Conservation (phyloP, 192 early-diverging fungal genomes). For the Coemansia guatemalensis region DNA sequence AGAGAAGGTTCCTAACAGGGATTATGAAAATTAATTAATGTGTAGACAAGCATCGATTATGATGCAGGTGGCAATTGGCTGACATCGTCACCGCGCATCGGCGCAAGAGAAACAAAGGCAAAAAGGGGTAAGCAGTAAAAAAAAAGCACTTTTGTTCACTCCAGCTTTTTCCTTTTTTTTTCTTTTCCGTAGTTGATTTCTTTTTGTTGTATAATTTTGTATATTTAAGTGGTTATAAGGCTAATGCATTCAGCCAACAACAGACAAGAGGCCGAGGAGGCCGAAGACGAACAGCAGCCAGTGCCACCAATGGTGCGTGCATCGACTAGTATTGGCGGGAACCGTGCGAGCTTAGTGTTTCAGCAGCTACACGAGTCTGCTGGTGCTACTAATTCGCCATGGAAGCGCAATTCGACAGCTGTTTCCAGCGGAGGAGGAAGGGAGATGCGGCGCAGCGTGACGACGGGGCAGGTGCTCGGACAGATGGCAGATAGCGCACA, state of each 20-base stretch:
- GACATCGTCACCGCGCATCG: no score
- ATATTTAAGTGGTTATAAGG: no score
- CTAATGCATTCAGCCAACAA: no score
- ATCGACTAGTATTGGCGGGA: constrained; percentile 5
- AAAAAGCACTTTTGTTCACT: neutral
- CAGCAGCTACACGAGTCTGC: constrained; percentile 43
- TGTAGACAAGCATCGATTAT: no score
- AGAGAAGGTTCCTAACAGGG: no score
- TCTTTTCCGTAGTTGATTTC: neutral
- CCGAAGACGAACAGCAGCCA: neutral
- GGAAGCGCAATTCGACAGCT: constrained; percentile 10
- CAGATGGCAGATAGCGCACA: neutral
- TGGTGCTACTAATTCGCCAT: no score
- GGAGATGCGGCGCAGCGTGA: constrained; percentile 20
- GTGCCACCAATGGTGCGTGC: neutral
- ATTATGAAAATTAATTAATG: no score
- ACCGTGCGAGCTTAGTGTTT: constrained; percentile 39
- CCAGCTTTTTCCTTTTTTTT: neutral
- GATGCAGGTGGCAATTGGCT: no score
- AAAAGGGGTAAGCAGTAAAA: no score
- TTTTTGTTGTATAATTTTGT: no score
- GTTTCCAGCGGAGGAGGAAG: neutral
- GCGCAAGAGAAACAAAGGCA: no score
- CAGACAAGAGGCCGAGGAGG: neutral
- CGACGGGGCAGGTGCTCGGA: constrained; percentile 3